Percentiles rank a stretch among this genome's conserved stretches.
Evolutionary conservation across 805 yeast genomes (phyloP).

Genomic region (Kodamaea kakaduensis): DNA sequence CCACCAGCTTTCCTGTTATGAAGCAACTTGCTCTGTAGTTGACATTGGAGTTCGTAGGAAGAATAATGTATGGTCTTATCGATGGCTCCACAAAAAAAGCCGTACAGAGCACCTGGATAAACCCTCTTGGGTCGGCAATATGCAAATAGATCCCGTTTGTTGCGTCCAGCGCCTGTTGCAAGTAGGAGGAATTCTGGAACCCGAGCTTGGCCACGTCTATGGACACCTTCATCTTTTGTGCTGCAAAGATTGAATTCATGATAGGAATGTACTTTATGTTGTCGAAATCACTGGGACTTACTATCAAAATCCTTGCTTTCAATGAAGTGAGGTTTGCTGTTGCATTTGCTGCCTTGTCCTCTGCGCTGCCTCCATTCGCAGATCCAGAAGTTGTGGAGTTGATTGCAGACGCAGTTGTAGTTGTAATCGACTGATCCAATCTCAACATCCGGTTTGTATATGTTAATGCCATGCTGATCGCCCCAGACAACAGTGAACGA

Average conservation of each 20-base stretch:
- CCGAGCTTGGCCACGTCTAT: conserved; percentile 87
- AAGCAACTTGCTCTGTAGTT: conserved; percentile 96
- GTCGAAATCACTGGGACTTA: conserved; percentile 71
- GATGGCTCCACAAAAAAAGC: conserved; percentile 87
- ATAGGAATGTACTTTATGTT: conserved; percentile 78
- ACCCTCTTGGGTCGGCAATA: conserved; percentile 65
- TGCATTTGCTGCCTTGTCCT: conserved; percentile 11
- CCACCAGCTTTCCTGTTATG: conserved; percentile 83
- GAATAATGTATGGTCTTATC: conserved; percentile 66
- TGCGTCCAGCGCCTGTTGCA: conserved; percentile 95
- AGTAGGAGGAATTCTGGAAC: conserved; percentile 59
- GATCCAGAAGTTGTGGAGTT: conserved; percentile 31
- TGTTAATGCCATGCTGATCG: conserved; percentile 76
- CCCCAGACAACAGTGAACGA: conserved; percentile 54
- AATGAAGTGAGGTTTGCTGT: conserved; percentile 24
- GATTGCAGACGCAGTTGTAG: conserved; percentile 43
- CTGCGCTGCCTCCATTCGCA: conserved; percentile 11
- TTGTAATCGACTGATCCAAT: conserved; percentile 42
- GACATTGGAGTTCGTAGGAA: conserved; percentile 80
- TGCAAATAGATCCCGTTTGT: conserved; percentile 84
- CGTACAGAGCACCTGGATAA: conserved; percentile 75
- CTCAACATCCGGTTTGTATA: conserved; percentile 67
- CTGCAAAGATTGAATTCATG: conserved; percentile 94
- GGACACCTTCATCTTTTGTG: conserved; percentile 86
- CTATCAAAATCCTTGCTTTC: conserved; percentile 42